phyloP scores from a whole-genome alignment of 2,329 filamentous ascomycete genomes.

The Pestalotiopsis fici region DNA sequence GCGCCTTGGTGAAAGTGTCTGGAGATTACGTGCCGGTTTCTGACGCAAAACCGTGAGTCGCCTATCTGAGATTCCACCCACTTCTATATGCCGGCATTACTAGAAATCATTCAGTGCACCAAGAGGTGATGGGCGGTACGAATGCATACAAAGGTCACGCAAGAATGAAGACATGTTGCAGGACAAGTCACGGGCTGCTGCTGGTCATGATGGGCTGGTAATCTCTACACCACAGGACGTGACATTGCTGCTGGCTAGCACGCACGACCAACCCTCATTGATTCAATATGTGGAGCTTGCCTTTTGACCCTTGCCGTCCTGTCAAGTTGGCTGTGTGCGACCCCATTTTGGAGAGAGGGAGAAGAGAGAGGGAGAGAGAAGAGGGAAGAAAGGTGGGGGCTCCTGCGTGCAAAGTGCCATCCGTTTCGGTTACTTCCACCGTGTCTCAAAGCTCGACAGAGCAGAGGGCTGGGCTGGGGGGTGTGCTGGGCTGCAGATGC shows the following conservation, averaged over 20 bases:
- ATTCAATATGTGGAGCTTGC: not conserved
- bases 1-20: not conserved
- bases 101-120: not conserved
- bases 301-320: not conserved
- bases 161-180: not conserved
- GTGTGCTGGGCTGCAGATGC: not conserved
- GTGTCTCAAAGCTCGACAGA: constrained; percentile 9
- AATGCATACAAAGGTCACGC: not conserved
- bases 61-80: not conserved
- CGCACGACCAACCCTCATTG: not conserved
- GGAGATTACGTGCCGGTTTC: not conserved
- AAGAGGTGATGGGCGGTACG: not conserved
- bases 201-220: not conserved
- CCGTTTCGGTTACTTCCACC: constrained; percentile 11
- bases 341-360: not conserved
- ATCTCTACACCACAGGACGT: not conserved
- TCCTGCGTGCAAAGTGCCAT: not conserved
- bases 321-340: constrained; percentile 1
- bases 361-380: not conserved
- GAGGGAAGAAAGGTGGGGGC: constrained; percentile 7
- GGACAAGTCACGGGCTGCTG: not conserved
- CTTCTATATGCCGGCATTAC: not conserved
- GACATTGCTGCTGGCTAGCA: not conserved
- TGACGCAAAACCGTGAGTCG: not conserved
- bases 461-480: not conserved